Evolutionary conservation across 306 rosid species (phyloP).

Genomic region (Prinsepia uniflora): DNA sequence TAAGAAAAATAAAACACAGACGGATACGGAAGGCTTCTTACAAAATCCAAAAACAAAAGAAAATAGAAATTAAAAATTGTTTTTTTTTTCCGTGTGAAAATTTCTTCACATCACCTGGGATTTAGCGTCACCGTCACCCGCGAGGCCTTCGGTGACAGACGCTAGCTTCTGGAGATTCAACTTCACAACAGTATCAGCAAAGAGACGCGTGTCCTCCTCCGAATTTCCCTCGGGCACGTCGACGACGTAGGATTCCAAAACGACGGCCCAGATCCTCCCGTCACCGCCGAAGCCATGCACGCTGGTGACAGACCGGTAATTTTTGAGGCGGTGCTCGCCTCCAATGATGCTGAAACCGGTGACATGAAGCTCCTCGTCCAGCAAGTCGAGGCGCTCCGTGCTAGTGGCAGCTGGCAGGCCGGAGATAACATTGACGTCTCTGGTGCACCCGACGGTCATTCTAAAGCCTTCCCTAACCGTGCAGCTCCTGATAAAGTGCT

Average conservation of each 20-base stretch:
- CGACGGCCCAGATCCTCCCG: constrained; percentile 75
- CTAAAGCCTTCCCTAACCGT: constrained; percentile 40
- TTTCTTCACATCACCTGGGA: constrained; percentile 22
- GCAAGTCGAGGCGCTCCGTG: constrained; percentile 81
- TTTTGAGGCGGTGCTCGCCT: constrained; percentile 81
- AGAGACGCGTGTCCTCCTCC: constrained; percentile 87
- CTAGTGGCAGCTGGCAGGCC: constrained; percentile 92
- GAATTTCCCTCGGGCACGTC: constrained; percentile 95
- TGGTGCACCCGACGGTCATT: constrained; percentile 69
- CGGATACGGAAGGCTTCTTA: neutral
- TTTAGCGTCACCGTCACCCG: constrained; percentile 49
- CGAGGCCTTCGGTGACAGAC: constrained; percentile 65
- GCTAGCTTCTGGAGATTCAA: constrained; percentile 95
- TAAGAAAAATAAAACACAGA: neutral
- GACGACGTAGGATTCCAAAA: constrained; percentile 78
- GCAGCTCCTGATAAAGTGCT: constrained; percentile 96
- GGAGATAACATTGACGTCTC: constrained; percentile 91
- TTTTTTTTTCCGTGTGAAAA: neutral
- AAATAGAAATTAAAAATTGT: neutral
- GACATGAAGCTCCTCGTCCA: constrained; percentile 64
- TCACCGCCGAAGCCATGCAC: constrained; percentile 59
- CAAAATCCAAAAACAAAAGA: neutral
- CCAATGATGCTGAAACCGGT: constrained; percentile 88
- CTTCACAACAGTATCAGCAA: constrained; percentile 86
- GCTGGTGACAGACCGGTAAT: constrained; percentile 81